These are phyloP conservation scores for Pichia nanzhaoensis DNA, from an alignment of 805 yeast species.

Conservation along the genomic window DNA sequence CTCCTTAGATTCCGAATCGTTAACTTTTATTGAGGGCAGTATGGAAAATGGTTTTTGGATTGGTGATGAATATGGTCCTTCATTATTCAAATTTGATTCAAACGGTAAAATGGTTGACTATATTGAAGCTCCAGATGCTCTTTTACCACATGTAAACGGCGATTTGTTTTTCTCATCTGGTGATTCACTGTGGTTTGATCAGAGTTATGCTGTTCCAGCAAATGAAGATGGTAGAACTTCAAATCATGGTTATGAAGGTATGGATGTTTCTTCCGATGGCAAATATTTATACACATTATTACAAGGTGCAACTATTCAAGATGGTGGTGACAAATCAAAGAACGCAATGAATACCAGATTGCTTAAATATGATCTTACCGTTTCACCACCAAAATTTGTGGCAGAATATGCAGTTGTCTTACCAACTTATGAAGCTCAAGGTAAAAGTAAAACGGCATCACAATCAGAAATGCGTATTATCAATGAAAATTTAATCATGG, in stretches of 20 bases:
- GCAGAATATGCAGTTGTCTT: conserved; percentile 27
- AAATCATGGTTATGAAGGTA: conserved; percentile 31
- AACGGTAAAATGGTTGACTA: conserved; percentile 24
- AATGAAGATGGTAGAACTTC: conserved; percentile 25
- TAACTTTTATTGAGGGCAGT: conserved; percentile 25
- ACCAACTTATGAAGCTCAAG: conserved; percentile 22
- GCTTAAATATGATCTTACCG: conserved; percentile 24
- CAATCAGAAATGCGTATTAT: conserved; percentile 28
- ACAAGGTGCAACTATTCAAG: conserved; percentile 29
- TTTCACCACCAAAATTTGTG: conserved; percentile 16
- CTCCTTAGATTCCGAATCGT: conserved; percentile 28
- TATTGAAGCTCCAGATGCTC: conserved; percentile 26
- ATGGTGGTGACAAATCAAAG: conserved; percentile 27
- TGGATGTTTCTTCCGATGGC: conserved; percentile 28
- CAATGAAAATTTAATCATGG: conserved; percentile 24
- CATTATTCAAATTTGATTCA: conserved; percentile 23
- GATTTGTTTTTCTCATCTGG: conserved; percentile 22
- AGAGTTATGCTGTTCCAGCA: conserved; percentile 20
- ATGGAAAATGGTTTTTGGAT: conserved; percentile 30
- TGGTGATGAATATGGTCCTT: conserved; percentile 32
- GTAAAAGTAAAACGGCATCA: conserved; percentile 27
- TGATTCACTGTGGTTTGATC: conserved; percentile 24
- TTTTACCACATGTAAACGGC: conserved; percentile 25
- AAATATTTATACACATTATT: conserved; percentile 21
- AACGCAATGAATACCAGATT: conserved; percentile 20